Conservation (phyloP, 768 basidiomycete genomes). For the Suillus spraguei region DNA sequence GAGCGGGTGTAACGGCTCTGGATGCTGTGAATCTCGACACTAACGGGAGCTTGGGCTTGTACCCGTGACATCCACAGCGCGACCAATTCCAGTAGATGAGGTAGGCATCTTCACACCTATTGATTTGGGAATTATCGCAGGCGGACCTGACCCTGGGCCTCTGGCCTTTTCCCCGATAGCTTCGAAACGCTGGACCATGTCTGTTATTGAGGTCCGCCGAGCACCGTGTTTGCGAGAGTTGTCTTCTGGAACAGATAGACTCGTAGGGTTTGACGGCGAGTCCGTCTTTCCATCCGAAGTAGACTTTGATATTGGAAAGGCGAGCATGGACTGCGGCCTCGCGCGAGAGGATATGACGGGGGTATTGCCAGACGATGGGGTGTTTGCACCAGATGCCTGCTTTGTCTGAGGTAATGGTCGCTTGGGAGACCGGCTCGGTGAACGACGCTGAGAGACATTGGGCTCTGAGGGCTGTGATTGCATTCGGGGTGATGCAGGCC, state of each 20-base stretch:
- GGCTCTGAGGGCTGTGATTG: slow-evolving; percentile 19
- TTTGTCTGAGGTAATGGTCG: slow-evolving; percentile 33
- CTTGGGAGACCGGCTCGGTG: slow-evolving; percentile 33
- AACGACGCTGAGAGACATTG: slow-evolving; percentile 19
- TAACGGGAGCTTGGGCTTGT: slow-evolving; percentile 25
- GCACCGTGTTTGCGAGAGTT: slow-evolving; percentile 38
- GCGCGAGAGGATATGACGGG: slow-evolving; percentile 45
- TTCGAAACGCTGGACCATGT: slow-evolving; percentile 86
- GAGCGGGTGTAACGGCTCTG: slow-evolving; percentile 15
- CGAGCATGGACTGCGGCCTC: slow-evolving; percentile 83
- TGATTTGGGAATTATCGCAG: slow-evolving; percentile 36
- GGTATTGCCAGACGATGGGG: slow-evolving; percentile 24
- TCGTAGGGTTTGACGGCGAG: slow-evolving; percentile 30
- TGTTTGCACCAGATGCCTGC: slow-evolving; percentile 29
- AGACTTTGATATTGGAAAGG: slow-evolving; percentile 54
- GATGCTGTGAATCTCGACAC: slow-evolving; percentile 28
- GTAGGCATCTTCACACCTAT: slow-evolving; percentile 25
- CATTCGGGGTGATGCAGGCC: slow-evolving; percentile 27
- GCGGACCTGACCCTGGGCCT: slow-evolving; percentile 28
- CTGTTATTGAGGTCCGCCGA: slow-evolving; percentile 79
- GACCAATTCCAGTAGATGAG: slow-evolving; percentile 21
- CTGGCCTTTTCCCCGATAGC: slow-evolving; percentile 51
- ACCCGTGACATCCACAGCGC: slow-evolving; percentile 20
- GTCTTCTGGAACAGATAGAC: slow-evolving; percentile 51
- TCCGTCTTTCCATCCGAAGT: slow-evolving; percentile 42